Conservation (phyloP, 768 basidiomycete species). For the Trametopsis cervina region DNA sequence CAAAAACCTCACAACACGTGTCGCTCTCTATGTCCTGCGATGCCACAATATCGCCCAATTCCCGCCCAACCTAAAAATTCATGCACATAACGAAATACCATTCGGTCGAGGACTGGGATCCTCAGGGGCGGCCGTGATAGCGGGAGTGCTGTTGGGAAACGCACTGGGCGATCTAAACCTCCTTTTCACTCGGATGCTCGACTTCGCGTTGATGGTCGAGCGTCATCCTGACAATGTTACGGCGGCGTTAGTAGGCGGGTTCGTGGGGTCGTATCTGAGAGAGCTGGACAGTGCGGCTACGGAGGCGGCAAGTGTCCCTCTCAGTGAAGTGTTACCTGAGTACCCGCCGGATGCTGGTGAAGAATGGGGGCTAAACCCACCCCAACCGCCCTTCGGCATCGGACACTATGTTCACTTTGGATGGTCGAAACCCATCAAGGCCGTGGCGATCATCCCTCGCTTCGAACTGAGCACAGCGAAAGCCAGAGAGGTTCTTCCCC, state of each 20-base stretch:
- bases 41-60: conserved; percentile 73
- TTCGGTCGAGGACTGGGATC: conserved; percentile 97
- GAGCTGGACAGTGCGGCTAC: conserved; percentile 80
- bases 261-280: conserved; percentile 91
- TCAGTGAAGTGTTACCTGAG: conserved; percentile 94
- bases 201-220: conserved; percentile 98
- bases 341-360: conserved; percentile 90
- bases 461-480: conserved; percentile 97
- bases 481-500: conserved; percentile 85
- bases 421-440: conserved; percentile 81
- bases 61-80: conserved; percentile 69
- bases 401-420: conserved; percentile 90
- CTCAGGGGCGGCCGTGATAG: conserved; percentile 98
- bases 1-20: conserved; percentile 95
- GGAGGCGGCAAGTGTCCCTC: conserved; percentile 81
- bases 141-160: conserved; percentile 87
- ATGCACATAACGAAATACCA: conserved; percentile 88
- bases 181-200: conserved; percentile 67
- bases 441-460: conserved; percentile 88
- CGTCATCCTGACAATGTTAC: conserved; percentile 99
- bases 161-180: conserved; percentile 73
- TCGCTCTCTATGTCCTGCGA: conserved; percentile 95
- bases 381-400: conserved; percentile 81
- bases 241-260: conserved; percentile 92
- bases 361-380: conserved; percentile 87